Base-by-base conservation (phyloP, 306 rosid genomes). In the Cicer judaicum region DNA sequence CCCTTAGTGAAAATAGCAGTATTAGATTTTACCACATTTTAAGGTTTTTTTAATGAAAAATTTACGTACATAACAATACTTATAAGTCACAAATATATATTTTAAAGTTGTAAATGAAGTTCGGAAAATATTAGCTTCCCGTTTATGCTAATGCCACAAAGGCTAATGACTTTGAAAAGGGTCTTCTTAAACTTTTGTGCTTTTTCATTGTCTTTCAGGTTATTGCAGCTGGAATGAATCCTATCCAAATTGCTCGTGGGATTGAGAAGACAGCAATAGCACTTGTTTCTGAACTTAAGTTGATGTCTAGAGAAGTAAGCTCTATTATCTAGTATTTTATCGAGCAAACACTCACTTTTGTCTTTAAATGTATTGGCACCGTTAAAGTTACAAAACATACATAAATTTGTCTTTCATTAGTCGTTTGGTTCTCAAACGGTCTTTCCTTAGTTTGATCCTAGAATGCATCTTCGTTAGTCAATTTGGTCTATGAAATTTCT, bases 181-280 rank as follows among this genome's bases (percentile, higher is more conserved):
- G 62, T 24, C 7, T 68, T 47, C 44, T 73, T 41, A 50, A 69
- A 6, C 19, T 54, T 61, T 61, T 73, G 53, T 47, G 5, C 18
- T 55, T 64, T 65, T 59, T 74, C 40, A 29, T 63, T 78, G 18
- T 34, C 48, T 83, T 74, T 38, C 85, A 91, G 98, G 90, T 93
- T 83, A 87, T 87, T 86, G 89, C 97, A 43, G 89, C 94, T 69
- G 97, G 96, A 75, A 83, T 87, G 91, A 93, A 91, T 82, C 98
- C 98, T 66, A 77, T 91, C 74, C 98, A 93, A 87, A 82, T 93
- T 83, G 87, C 89, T 67, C 90, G 96, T 8, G 97, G 98, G 63
- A 93, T 93, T 49, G 96, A 93, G 68, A 93, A 89, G 77, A 93
- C 96, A 3, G 94, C 96, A 11, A 57, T 47, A 7, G 92, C 96